Evolutionary conservation across 2,329 filamentous ascomycete genomes (phyloP), one percentile per base, ranked within the genome.

Genomic region (Didymella lethalis): DNA sequence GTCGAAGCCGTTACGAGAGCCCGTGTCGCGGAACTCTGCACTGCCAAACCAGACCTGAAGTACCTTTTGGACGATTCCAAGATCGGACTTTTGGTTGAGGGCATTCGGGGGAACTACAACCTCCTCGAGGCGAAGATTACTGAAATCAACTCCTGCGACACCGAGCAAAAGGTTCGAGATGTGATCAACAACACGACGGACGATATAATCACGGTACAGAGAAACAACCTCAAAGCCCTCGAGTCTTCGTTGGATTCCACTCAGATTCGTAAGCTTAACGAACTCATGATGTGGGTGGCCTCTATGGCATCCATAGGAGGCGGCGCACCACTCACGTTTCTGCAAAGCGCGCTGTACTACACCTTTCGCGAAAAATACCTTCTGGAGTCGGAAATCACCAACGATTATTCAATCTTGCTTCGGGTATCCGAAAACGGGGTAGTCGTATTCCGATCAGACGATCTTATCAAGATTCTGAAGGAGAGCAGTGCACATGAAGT

Each of bases 141-240:
- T 2, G 49, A 62, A 34, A 65, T 67, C 31, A 57, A 60, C 11
- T 43, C 61, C 3, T 67, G 64, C 48, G 54, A 67, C 31, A 64
- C 64, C 4, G 62, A 65, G 29, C 31, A 47, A n/a, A 48, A 59
- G 18, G 58, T 67, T 23, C 54, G 53, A 20, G 56, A 58, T 0
- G 48, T 65, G 26, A 65, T 66, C n/a, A 59, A 51, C 1, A 65
- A 56, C 8, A 58, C 54, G 0, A 43, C 36, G 2, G 48, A 55
- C 3, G 62, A 66, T 34, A 31, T 63, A 31, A 34, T 50, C 8
- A 49, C 44, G 3, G 31, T 57, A 0, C 32, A 54, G 4, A 48
- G 50, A 25, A 44, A 58, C 18, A 56, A n/a, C 1, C 25, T 51
- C 0, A 51, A 51, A 28, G 34, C 41, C 34, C 54, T 57, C 6